Evolutionary conservation across 306 rosid genomes (phyloP).

Genomic region (Benincasa hispida): DNA sequence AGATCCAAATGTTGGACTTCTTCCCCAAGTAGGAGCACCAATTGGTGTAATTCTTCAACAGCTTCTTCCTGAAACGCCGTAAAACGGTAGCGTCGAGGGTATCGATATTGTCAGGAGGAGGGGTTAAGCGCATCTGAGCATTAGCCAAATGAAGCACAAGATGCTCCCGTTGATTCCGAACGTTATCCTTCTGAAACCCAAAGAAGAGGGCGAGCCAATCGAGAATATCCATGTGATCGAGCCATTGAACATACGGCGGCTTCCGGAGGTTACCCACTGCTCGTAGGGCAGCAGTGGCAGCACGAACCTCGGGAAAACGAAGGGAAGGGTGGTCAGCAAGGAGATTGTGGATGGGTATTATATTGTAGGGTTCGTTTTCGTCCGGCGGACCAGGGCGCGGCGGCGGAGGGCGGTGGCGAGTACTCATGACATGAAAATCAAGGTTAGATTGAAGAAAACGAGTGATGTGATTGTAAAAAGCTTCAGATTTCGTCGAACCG

Average conservation of each 20-base stretch:
- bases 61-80: constrained; percentile 68
- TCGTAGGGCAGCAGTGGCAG: constrained; percentile 51
- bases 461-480: not conserved
- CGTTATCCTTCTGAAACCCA: constrained; percentile 75
- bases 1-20: constrained; percentile 77
- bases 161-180: constrained; percentile 94
- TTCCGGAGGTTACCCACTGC: constrained; percentile 61
- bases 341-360: constrained; percentile 73
- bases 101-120: constrained; percentile 90
- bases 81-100: constrained; percentile 49
- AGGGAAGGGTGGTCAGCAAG: constrained; percentile 90
- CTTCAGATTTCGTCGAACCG: not conserved
- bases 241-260: constrained; percentile 72
- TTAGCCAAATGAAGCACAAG: constrained; percentile 85
- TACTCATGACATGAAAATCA: constrained; percentile 9
- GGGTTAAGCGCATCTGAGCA: constrained; percentile 88
- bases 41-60: constrained; percentile 47
- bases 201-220: constrained; percentile 89
- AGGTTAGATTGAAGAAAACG: not conserved
- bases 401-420: constrained; percentile 21
- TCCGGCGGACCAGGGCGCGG: constrained; percentile 4
- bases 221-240: constrained; percentile 52
- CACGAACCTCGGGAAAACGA: constrained; percentile 84
- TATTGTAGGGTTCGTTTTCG: constrained; percentile 57
- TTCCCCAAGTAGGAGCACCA: constrained; percentile 94